Evolutionary conservation across 345 rosid genomes (phyloP), one percentile per base, ranked within the genome.

Genomic region (Salix caprea): DNA sequence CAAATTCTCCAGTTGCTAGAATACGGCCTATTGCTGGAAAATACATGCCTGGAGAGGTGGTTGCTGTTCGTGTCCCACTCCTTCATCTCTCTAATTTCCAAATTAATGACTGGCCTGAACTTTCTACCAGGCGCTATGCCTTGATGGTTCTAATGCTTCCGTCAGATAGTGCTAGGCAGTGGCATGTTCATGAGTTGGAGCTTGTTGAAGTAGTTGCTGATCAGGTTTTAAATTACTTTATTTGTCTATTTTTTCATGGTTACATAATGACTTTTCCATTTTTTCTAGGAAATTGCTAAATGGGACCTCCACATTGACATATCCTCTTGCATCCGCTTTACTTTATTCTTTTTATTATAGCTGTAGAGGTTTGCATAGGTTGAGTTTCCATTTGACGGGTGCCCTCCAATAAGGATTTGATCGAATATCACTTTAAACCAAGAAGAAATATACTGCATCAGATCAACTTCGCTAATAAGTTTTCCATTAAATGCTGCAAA

Each of bases 131-230:
- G 77, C 87, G 93, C 65, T 96, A 94, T 75, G 99, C 99, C 71
- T 80, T 96, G 82, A 91, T 94, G 99, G 99, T 96, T 28, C 84
- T 96, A 86, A 92, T 94, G 95, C 98, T 94, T 72, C 98, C 99
- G 36, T 92, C 98, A 7, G 95, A 96, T 82, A 96, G 98, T 87
- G 98, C 99, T 1, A 90, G 99, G 84, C 97, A 94, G 76, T 96
- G 99, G 99, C 99, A 92, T 85, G 88, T 90, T 72, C 94, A 96
- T 74, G 97, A 96, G 87, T 77, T 96, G 88, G 99, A 96, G 81
- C 94, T 96, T 50, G 98, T 96, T 64, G 99, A 96, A 96, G 99
- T 94, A 2, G 98, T 96, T 48, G 98, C 99, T 80, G 97, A 96
- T 82, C 99, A 96, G 97, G 99, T 91, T 77, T 68, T 34, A 56